Percentiles rank a stretch among this genome's conserved stretches.
Conservation (phyloP, 2,329 filamentous ascomycete species). For the Ophiostoma perfectum region DNA sequence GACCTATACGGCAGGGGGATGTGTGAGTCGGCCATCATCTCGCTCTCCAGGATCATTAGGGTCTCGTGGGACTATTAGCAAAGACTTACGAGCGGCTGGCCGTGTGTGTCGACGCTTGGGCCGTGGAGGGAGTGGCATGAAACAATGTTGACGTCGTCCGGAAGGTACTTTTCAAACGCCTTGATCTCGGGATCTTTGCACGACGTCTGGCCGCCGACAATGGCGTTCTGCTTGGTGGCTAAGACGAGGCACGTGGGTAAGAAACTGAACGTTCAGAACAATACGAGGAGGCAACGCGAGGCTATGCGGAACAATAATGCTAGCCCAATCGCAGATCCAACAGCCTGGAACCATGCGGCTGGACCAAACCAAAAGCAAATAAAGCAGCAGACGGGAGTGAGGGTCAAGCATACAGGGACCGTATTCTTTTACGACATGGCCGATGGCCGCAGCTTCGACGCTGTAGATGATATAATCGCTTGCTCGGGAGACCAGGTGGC, state of each 20-base stretch:
- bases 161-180: constrained; percentile 85
- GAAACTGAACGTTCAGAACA: not conserved
- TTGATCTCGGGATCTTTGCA: constrained; percentile 96
- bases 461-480: constrained; percentile 99
- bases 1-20: constrained; percentile 41
- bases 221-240: constrained; percentile 88
- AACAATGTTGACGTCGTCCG: constrained; percentile 82
- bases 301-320: too few relatives aligned
- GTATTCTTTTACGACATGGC: constrained; percentile 78
- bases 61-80: not conserved
- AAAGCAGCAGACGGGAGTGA: constrained; percentile 9
- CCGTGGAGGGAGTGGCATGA: constrained; percentile 97
- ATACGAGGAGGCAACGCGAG: not conserved
- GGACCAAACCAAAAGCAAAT: not conserved
- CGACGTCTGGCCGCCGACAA: constrained; percentile 95
- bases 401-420: constrained; percentile 71
- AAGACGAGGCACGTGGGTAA: not conserved
- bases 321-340: too few relatives aligned
- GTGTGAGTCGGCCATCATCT: not conserved
- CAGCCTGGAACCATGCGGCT: not conserved
- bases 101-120: constrained; percentile 78
- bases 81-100: constrained; percentile 51
- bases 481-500: constrained; percentile 87
- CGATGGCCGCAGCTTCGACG: constrained; percentile 89
- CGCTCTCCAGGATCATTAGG: not conserved